Percentiles rank a stretch among this genome's conserved stretches.
These are phyloP conservation scores for Medicago ruthenica DNA, from an alignment of 306 rosid genomes.

Conservation along the genomic window DNA sequence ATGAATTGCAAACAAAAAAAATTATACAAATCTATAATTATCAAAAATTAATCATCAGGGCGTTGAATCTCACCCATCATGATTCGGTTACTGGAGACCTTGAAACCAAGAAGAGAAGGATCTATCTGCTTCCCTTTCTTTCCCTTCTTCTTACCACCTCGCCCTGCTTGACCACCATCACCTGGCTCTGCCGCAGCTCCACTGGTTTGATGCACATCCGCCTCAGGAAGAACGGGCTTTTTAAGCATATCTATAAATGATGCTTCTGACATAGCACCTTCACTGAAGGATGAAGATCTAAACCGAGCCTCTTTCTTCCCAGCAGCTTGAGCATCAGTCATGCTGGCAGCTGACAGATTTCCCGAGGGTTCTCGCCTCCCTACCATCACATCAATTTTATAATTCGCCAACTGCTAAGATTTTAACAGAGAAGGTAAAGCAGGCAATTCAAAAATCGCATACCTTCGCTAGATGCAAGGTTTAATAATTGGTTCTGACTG, in stretches of 20 bases:
- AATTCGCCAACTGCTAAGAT: constrained; percentile 20
- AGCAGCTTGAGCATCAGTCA: constrained; percentile 54
- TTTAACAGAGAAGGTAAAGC: background rate
- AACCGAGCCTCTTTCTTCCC: constrained; percentile 58
- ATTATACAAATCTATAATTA: constrained; percentile 35
- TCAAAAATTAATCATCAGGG: constrained; percentile 55
- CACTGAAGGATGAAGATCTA: constrained; percentile 63
- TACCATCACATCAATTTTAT: constrained; percentile 27
- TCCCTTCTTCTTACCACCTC: constrained; percentile 74
- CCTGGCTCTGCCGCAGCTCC: constrained; percentile 50
- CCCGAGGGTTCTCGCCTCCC: constrained; percentile 52
- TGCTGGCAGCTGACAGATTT: constrained; percentile 41
- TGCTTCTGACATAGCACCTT: constrained; percentile 65
- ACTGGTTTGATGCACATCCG: constrained; percentile 50
- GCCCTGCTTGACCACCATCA: constrained; percentile 60
- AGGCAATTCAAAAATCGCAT: constrained; percentile 8
- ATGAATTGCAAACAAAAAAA: background rate
- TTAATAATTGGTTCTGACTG: constrained; percentile 49
- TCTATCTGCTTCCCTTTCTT: constrained; percentile 81
- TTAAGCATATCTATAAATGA: constrained; percentile 77
- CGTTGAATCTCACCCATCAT: constrained; percentile 85
- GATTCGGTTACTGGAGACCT: constrained; percentile 75
- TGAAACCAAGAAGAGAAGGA: constrained; percentile 79
- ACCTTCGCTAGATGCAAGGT: constrained; percentile 51
- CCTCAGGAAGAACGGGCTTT: constrained; percentile 59